Evolutionary conservation across 1,139 yeast species (phyloP), one percentile per base, ranked within the genome.

Genomic region (Pichia sp.): DNA sequence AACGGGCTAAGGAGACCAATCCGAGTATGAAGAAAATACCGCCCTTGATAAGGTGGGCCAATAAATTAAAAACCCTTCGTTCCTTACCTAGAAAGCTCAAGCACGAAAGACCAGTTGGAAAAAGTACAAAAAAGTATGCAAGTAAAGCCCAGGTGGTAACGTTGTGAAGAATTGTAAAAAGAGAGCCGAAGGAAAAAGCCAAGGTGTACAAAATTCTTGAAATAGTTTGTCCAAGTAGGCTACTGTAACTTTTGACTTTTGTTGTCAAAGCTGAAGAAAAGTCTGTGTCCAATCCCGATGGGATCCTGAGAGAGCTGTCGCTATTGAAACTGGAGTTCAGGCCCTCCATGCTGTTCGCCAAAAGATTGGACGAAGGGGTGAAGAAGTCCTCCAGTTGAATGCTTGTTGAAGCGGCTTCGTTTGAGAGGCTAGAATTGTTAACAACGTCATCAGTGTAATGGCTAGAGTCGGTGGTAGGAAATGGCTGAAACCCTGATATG

Each of bases 21-120:
- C 99, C 99, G 52, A 87, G 75, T 2, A 79, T 63, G 60, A 90
- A 78, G 68, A 93, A 92, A 3, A 93, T 93, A 13, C 95, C 95
- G 56, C 99, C 99, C 71, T 93, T 93, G 69, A 93, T 92, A 76
- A 90, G 89, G 70, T 93, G 99, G 1, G 99, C 99, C 58, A 92
- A 77, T 53, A 93, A 72, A 65, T 89, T 90, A 72, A 87, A 93
- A 6, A 92, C 85, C 23, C 76, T 74, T 31, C 65, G 68, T 7
- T 81, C 90, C 69, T 80, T 72, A 38, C 96, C 98, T 63, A 90
- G 70, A 42, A 85, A 67, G 86, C 26, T 23, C 26, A 23, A 23
- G 2, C 88, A 84, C 5, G 90, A 90, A 40, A 87, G 67, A n/a
- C 95, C 97, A 6, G 90, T 80, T 50, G 87, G 79, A 19, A 85